These are phyloP conservation scores for Podospora bellae-mahoneyi DNA, from an alignment of 495 filamentous ascomycete genomes.

Conservation along the genomic window DNA sequence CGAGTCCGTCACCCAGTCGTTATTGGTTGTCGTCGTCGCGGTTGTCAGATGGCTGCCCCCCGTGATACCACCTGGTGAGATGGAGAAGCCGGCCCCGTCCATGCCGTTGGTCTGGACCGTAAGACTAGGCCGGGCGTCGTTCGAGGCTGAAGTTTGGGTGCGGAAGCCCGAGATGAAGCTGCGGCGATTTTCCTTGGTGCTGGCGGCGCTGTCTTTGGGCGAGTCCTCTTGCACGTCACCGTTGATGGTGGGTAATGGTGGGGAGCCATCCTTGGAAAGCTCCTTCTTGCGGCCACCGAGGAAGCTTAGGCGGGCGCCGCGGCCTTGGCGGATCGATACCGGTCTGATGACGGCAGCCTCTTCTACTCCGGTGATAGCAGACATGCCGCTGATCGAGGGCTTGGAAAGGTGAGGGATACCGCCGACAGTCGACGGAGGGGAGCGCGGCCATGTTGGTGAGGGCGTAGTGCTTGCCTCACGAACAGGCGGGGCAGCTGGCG, in stretches of 20 bases:
- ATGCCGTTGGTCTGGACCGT: conserved; percentile 11
- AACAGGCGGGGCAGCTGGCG: conserved; percentile 34
- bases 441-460: conserved; percentile 43
- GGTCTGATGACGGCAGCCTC: conserved; percentile 41
- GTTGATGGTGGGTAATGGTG: conserved; percentile 14
- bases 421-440: conserved; percentile 32
- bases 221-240: conserved; percentile 14
- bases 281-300: conserved; percentile 45
- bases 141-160: neutral
- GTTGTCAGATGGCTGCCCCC: conserved; percentile 2
- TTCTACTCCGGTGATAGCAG: conserved; percentile 30
- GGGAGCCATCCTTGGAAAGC: conserved; percentile 7
- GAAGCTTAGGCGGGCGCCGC: conserved; percentile 49
- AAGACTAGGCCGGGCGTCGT: conserved; percentile 2
- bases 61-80: conserved; percentile 8
- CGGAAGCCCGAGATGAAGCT: conserved; percentile 21
- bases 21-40: conserved; percentile 25
- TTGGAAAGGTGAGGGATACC: conserved; percentile 21
- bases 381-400: neutral
- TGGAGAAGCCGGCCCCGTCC: neutral
- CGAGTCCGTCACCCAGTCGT: conserved; percentile 10
- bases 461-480: conserved; percentile 32
- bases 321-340: conserved; percentile 33
- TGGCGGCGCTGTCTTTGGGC: conserved; percentile 5
- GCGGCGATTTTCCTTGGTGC: conserved; percentile 10